Evolutionary conservation across 768 basidiomycete species (phyloP).

Genomic region (Hygrocybe coccinea): DNA sequence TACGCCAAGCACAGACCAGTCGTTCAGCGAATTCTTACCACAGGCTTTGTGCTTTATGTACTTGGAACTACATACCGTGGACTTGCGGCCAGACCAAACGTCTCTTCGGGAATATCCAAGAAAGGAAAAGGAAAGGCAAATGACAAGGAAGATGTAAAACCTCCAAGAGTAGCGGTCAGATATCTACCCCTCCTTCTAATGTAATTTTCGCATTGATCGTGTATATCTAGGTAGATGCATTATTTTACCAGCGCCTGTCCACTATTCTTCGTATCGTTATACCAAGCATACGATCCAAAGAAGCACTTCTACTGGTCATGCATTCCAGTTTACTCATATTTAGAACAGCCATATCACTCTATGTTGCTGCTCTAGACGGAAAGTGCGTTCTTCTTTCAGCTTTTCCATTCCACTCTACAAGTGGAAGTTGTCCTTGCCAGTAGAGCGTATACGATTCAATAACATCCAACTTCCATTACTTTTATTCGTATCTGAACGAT

Average conservation of each 20-base stretch:
- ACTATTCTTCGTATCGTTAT: conserved; percentile 82
- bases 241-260: conserved; percentile 80
- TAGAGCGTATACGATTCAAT: neutral
- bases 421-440: too few relatives aligned
- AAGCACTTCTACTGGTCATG: conserved; percentile 79
- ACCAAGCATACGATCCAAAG: conserved; percentile 78
- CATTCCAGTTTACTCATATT: conserved; percentile 87
- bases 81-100: conserved; percentile 42
- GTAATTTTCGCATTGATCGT: neutral
- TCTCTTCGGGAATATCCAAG: conserved; percentile 28
- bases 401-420: neutral
- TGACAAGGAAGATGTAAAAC: conserved; percentile 34
- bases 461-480: neutral
- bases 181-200: neutral
- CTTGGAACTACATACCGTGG: conserved; percentile 58
- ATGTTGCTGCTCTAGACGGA: conserved; percentile 92
- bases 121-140: conserved; percentile 34
- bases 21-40: conserved; percentile 67
- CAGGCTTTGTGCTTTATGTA: conserved; percentile 66
- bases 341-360: conserved; percentile 86
- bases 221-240: conserved; percentile 68
- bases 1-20: conserved; percentile 65
- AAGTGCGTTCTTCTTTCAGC: conserved; percentile 45
- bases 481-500: neutral
- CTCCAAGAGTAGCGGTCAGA: conserved; percentile 65